Conservation (phyloP, 805 yeast genomes). For the Metschnikowia henanensis region DNA sequence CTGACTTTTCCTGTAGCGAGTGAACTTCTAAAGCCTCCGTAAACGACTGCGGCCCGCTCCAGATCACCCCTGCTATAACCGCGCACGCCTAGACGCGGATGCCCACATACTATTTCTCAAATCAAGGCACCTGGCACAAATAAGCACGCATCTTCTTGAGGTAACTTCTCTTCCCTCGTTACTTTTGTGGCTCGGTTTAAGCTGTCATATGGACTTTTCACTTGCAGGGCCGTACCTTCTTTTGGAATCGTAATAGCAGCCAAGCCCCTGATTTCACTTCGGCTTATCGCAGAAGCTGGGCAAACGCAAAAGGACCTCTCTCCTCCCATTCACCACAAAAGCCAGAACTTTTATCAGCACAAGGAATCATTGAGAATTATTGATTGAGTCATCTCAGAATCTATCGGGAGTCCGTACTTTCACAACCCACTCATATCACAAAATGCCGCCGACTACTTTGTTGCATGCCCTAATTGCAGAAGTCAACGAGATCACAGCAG, state of each 20-base stretch:
- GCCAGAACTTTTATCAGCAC: no score
- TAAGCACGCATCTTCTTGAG: neutral
- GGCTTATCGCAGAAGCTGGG: neutral
- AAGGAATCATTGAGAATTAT: no score
- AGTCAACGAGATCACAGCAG: slow-evolving; percentile 17
- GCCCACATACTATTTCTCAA: slow-evolving; percentile 4
- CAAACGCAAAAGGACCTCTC: neutral
- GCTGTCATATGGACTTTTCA: neutral
- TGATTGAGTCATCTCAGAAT: no score
- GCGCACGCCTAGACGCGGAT: slow-evolving; percentile 5
- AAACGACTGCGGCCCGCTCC: slow-evolving; percentile 7
- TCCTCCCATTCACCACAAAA: no score
- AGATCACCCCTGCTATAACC: slow-evolving; percentile 6
- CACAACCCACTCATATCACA: no score
- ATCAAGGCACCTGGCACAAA: neutral
- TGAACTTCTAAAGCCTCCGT: neutral
- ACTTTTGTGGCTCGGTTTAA: neutral
- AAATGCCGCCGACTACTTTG: slow-evolving; percentile 2
- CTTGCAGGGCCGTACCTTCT: neutral
- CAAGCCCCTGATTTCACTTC: neutral
- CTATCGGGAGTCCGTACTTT: no score
- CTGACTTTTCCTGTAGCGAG: no score
- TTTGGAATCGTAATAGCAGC: neutral
- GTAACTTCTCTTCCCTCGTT: neutral
- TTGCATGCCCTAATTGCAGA: slow-evolving; percentile 23